Conservation (phyloP, 2,329 filamentous ascomycete genomes). For the Botryotinia globosa region DNA sequence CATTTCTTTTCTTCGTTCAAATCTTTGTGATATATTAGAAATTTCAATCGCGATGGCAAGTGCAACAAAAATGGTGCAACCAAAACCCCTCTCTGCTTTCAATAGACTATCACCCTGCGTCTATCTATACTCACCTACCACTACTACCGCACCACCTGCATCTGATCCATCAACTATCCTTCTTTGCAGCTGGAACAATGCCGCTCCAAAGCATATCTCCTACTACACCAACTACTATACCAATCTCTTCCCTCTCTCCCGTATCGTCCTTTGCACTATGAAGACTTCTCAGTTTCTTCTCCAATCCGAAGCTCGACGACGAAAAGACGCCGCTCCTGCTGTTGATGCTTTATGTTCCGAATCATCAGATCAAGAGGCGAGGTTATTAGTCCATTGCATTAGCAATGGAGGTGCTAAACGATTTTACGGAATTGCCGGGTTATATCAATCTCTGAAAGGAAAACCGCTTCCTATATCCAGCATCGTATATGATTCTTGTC, state of each 20-base stretch:
- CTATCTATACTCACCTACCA: conserved; percentile 27
- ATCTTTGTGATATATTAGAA: background rate
- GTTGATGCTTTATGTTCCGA: conserved; percentile 27
- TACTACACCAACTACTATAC: conserved; percentile 56
- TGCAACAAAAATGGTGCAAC: background rate
- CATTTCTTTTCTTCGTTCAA: background rate
- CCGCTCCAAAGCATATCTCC: conserved; percentile 50
- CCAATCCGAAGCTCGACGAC: conserved; percentile 32
- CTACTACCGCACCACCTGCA: background rate
- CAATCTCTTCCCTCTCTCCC: conserved; percentile 49
- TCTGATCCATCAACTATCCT: conserved; percentile 42
- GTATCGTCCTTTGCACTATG: conserved; percentile 51
- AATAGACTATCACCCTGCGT: conserved; percentile 28
- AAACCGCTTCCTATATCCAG: conserved; percentile 24
- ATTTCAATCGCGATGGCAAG: background rate
- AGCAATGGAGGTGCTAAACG: conserved; percentile 55
- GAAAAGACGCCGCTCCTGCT: conserved; percentile 38
- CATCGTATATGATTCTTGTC: conserved; percentile 30
- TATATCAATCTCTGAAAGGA: conserved; percentile 23
- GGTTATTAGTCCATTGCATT: conserved; percentile 53
- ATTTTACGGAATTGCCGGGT: conserved; percentile 25
- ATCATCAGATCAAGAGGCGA: conserved; percentile 27
- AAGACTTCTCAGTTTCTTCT: conserved; percentile 47
- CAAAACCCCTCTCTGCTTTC: conserved; percentile 32
- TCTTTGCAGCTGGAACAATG: conserved; percentile 59